Base-by-base conservation (phyloP, 768 basidiomycete genomes). In the Lactarius tabidus region DNA sequence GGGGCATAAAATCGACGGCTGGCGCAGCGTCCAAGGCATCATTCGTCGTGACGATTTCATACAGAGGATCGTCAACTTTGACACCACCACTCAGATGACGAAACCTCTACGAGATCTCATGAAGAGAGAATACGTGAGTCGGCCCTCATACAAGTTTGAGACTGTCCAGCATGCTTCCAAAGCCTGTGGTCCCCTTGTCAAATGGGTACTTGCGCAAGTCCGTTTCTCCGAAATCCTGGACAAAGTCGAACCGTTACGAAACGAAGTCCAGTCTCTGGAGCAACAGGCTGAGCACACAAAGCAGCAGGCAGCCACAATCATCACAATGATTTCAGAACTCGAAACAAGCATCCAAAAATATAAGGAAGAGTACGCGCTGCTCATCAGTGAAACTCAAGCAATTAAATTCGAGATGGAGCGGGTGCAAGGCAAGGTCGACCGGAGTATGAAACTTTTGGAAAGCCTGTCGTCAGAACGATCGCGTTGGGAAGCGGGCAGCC, bases 401-500 rank as follows among this genome's bases (percentile, higher is more conserved):
- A 98, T 99, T 83, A 97, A 97, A 77, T 82, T 80, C 57, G 97
- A 98, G 77, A 98, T 99, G 97, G 94, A 96, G 71, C 88, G 91
- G 43, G 97, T 99, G 6, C 94, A 98, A 74, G 86, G 89, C 78
- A 97, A 97, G 77, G 97, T 99, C 39, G 91, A 96, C 74, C 90
- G 96, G 68, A 96, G 94, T 74, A 93, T 98, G 89, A 97, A 89
- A 67, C 81, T 98, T 55, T 81, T 99, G 51, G 91, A 90, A 73
- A 96, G 93, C 76, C 79, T 99, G 71, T 97, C 95, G 10, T 98
- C 97, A 0, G 97, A 99, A 76, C 85, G 93, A 74, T 82, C 83
- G 51, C 88, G 97, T 66, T 99, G 97, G 97, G 95, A 98, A 74
- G 79, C 85, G 4, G 94, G 95, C 38, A 98, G 95, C 75, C 87